Conservation (phyloP, 495 filamentous ascomycete genomes). For the Xylaria telfairii region DNA sequence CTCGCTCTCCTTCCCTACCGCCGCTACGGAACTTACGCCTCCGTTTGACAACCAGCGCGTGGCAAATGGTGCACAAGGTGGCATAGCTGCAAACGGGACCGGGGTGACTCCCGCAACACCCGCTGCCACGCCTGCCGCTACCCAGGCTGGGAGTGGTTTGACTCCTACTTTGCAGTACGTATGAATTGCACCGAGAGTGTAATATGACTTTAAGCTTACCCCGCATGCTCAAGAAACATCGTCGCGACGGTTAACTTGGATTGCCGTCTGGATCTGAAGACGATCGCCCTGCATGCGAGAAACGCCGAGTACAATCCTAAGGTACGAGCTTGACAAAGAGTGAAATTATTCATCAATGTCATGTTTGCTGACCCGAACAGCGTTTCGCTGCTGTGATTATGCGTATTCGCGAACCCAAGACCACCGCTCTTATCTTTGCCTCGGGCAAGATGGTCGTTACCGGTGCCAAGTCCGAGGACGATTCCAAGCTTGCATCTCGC, state of each 20-base stretch:
- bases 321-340: slow-evolving; percentile 58
- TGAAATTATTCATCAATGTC: slow-evolving; percentile 45
- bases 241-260: slow-evolving; percentile 99
- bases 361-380: slow-evolving; percentile 64
- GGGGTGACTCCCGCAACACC: slow-evolving; percentile 95
- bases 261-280: slow-evolving; percentile 98
- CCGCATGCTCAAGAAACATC: slow-evolving; percentile 87
- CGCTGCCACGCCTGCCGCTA: slow-evolving; percentile 88
- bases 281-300: slow-evolving; percentile 95
- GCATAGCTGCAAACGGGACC: slow-evolving; percentile 65
- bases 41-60: slow-evolving; percentile 57
- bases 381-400: slow-evolving; percentile 99
- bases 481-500: slow-evolving; percentile 93
- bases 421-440: slow-evolving; percentile 96
- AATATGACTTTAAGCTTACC: slow-evolving; percentile 62
- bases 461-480: slow-evolving; percentile 97
- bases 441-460: slow-evolving; percentile 99
- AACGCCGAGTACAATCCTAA: slow-evolving; percentile 99
- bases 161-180: slow-evolving; percentile 99
- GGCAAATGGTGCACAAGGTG: slow-evolving; percentile 60
- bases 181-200: slow-evolving; percentile 47
- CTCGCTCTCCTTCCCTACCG: slow-evolving; percentile 88
- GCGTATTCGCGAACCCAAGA: slow-evolving; percentile 99
- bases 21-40: slow-evolving; percentile 79
- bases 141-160: slow-evolving; percentile 81